Percentiles rank a stretch among this genome's conserved stretches.
These are phyloP conservation scores for Wallacemonas rigidus DNA, from an alignment of 208 protist genomes.

Conservation along the genomic window DNA sequence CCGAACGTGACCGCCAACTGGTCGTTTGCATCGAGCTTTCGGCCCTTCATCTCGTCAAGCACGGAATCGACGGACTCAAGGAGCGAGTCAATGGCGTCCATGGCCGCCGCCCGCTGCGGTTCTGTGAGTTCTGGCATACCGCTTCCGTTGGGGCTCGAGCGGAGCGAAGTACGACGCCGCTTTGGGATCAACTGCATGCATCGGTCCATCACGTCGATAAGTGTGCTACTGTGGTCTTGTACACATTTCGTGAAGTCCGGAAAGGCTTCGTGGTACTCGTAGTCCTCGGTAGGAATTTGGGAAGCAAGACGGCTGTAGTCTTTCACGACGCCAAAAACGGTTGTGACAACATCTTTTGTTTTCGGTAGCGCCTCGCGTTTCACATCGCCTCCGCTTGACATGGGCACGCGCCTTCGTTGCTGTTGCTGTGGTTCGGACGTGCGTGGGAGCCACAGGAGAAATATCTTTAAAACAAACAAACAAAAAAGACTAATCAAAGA, in stretches of 20 bases:
- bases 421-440: no score
- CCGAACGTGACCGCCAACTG: constrained; percentile 85
- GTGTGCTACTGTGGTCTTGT: constrained; percentile 47
- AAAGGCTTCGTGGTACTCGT: constrained; percentile 87
- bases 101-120: constrained; percentile 58
- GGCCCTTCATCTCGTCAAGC: constrained; percentile 76
- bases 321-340: constrained; percentile 64
- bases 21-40: constrained; percentile 57
- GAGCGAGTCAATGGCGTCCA: constrained; percentile 86
- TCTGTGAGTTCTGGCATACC: constrained; percentile 39
- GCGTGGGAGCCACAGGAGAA: no score
- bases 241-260: constrained; percentile 72
- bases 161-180: constrained; percentile 50
- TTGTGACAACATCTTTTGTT: constrained; percentile 62
- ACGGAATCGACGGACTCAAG: constrained; percentile 84
- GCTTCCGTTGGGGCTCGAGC: constrained; percentile 12
- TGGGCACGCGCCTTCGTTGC: no score
- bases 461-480: no score
- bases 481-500: no score
- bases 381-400: no score
- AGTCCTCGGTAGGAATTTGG: constrained; percentile 69
- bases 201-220: constrained; percentile 67
- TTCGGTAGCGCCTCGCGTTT: constrained; percentile 28
- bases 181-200: constrained; percentile 71
- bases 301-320: constrained; percentile 66